Evolutionary conservation across 371 early-diverging fungal genomes (phyloP).

Genomic region (Rhizopus delemar): DNA sequence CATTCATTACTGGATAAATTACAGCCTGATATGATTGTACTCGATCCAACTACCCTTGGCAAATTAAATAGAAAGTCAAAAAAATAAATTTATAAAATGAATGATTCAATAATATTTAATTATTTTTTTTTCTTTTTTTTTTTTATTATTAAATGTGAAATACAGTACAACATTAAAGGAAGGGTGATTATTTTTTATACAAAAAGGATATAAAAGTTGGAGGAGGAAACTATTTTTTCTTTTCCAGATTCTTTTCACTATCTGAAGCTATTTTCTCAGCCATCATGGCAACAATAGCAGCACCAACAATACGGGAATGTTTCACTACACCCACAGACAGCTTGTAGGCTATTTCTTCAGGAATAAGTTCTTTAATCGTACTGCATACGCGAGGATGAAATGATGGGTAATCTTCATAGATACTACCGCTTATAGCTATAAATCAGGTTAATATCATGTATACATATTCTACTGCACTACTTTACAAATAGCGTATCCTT

Average conservation of each 20-base stretch:
- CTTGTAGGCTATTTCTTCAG: slow-evolving; percentile 73
- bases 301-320: slow-evolving; percentile 82
- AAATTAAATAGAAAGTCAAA: slow-evolving; percentile 52
- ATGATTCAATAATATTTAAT: no score
- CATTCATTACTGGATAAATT: slow-evolving; percentile 88
- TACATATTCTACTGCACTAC: slow-evolving; percentile 4
- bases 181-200: no score
- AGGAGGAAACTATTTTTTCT: not conserved
- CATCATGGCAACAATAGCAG: slow-evolving; percentile 83
- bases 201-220: no score
- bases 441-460: not conserved
- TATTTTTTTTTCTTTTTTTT: no score
- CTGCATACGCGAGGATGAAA: slow-evolving; percentile 77
- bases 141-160: no score
- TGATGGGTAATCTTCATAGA: slow-evolving; percentile 86
- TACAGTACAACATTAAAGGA: no score
- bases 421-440: slow-evolving; percentile 73
- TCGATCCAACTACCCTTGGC: slow-evolving; percentile 81
- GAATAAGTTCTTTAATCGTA: slow-evolving; percentile 73
- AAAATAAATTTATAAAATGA: not conserved
- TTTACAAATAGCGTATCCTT: slow-evolving; percentile 72
- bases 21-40: slow-evolving; percentile 86
- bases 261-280: slow-evolving; percentile 49
- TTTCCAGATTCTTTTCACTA: not conserved
- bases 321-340: slow-evolving; percentile 63